Evolutionary conservation across 176 grass and related monocot genomes (phyloP).

Genomic region (Musa troglodytarum): DNA sequence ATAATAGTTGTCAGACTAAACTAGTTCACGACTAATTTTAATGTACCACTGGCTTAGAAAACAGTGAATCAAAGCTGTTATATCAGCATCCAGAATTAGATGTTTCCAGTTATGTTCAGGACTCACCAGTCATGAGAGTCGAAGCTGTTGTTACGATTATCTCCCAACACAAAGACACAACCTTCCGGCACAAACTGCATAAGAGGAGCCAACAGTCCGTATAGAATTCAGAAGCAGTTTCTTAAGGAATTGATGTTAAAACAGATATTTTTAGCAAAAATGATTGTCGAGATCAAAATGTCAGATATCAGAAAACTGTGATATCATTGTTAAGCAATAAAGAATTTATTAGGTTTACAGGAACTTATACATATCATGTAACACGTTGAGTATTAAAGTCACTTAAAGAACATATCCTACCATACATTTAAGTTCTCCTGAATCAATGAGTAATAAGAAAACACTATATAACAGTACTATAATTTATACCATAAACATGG

Average conservation of each 20-base stretch:
- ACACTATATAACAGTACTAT: neutral
- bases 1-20: slow-evolving; percentile 4
- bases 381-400: neutral
- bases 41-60: neutral
- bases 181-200: slow-evolving; percentile 67
- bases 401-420: neutral
- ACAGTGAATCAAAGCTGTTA: neutral
- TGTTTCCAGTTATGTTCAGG: neutral
- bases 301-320: neutral
- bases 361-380: neutral
- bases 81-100: neutral
- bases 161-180: slow-evolving; percentile 79
- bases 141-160: slow-evolving; percentile 91
- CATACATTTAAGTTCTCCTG: neutral
- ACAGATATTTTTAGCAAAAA: neutral
- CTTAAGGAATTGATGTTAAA: neutral
- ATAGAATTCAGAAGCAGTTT: slow-evolving; percentile 10
- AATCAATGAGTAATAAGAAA: neutral
- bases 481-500: neutral
- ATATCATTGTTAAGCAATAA: neutral
- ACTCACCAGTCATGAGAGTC: slow-evolving; percentile 96
- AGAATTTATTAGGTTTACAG: neutral
- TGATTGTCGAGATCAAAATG: neutral
- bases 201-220: slow-evolving; percentile 6
- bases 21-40: neutral